Conservation (phyloP, 768 basidiomycete species). For the Lactarius vividus region DNA sequence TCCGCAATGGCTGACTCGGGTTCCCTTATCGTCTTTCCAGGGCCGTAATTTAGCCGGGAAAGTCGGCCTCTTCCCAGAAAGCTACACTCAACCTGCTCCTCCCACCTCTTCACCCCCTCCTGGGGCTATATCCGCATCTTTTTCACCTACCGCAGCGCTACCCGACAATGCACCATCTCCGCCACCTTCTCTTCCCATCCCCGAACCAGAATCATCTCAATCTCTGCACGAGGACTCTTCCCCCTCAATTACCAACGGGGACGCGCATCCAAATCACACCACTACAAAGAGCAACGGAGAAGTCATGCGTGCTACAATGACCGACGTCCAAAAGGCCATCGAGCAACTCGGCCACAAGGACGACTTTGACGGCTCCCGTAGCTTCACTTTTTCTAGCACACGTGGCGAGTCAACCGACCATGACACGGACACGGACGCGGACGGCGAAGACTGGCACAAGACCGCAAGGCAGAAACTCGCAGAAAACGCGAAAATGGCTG, state of each 20-base stretch:
- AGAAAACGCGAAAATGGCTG: constrained; percentile 60
- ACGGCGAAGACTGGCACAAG: constrained; percentile 63
- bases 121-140: constrained; percentile 15
- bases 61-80: constrained; percentile 87
- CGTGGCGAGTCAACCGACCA: constrained; percentile 47
- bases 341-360: constrained; percentile 72
- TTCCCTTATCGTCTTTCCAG: constrained; percentile 34
- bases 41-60: constrained; percentile 81
- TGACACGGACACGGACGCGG: constrained; percentile 49
- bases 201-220: constrained; percentile 36
- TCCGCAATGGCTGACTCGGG: constrained; percentile 12
- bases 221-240: constrained; percentile 43
- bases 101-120: constrained; percentile 23
- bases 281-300: constrained; percentile 38
- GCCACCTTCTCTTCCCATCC: background rate
- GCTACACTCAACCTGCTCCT: constrained; percentile 58
- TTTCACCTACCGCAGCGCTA: background rate
- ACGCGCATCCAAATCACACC: background rate
- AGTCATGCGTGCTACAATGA: constrained; percentile 85
- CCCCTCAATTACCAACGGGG: constrained; percentile 26
- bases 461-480: constrained; percentile 64
- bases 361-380: constrained; percentile 53
- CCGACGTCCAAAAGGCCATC: constrained; percentile 87
- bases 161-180: background rate
- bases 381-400: constrained; percentile 77